Percentiles rank a stretch among this genome's conserved stretches.
These are phyloP conservation scores for Trichoderma atroviride DNA, from an alignment of 2,329 filamentous ascomycete genomes.

Conservation along the genomic window DNA sequence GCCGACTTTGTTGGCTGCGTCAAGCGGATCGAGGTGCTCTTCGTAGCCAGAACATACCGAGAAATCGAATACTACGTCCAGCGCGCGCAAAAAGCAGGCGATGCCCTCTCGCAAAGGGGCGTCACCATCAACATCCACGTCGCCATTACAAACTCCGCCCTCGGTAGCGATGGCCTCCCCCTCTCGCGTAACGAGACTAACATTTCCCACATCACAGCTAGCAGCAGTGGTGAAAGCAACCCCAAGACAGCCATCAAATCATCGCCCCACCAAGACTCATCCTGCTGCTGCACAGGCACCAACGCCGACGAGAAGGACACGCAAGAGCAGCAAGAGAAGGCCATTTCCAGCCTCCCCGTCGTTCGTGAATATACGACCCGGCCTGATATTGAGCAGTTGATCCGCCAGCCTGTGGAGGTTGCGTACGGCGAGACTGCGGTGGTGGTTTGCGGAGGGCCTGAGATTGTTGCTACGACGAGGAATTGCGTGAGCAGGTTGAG, in stretches of 20 bases:
- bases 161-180: constrained; percentile 12
- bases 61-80: constrained; percentile 60
- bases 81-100: constrained; percentile 49
- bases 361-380: constrained; percentile 51
- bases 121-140: constrained; percentile 57
- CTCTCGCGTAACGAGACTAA: constrained; percentile 10
- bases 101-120: constrained; percentile 46
- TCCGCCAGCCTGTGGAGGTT: constrained; percentile 57
- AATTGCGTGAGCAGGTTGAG: constrained; percentile 59
- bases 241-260: constrained; percentile 22
- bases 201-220: not conserved
- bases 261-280: constrained; percentile 28
- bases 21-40: constrained; percentile 55
- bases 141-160: constrained; percentile 49
- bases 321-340: not conserved
- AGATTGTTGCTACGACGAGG: constrained; percentile 55
- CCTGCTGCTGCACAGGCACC: constrained; percentile 31
- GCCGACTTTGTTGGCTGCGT: constrained; percentile 49
- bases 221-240: not conserved
- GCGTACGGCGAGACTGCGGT: constrained; percentile 64
- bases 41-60: constrained; percentile 54
- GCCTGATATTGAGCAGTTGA: constrained; percentile 55
- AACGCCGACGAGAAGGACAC: not conserved
- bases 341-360: not conserved
- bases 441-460: constrained; percentile 61